A percentile compares a stretch with the other conserved stretches of the same genome.
Evolutionary conservation across 140 eudicot species (phyloP).

Genomic region (Oenanthe javanica): DNA sequence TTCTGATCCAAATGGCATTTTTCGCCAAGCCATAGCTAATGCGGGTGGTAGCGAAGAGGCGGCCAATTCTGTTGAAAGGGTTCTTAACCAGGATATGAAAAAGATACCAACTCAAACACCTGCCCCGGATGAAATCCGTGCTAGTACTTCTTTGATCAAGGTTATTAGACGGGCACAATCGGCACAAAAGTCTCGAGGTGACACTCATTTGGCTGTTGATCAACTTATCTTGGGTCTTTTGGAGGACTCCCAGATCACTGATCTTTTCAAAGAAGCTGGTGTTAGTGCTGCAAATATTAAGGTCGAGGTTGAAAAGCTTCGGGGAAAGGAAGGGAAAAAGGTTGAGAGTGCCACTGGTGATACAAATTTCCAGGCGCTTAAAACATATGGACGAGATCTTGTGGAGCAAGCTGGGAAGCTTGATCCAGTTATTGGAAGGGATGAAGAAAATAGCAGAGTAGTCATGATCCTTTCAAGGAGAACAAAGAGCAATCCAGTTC

Average conservation of each 20-base stretch:
- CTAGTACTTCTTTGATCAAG: constrained; percentile 57
- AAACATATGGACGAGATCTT: constrained; percentile 86
- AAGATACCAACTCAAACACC: constrained; percentile 87
- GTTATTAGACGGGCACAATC: constrained; percentile 74
- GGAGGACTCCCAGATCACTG: constrained; percentile 74
- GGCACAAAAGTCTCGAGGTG: constrained; percentile 60
- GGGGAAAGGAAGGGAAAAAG: constrained; percentile 82
- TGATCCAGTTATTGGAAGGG: constrained; percentile 94
- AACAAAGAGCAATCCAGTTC: constrained; percentile 84
- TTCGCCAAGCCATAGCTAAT: constrained; percentile 64
- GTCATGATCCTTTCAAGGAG: constrained; percentile 68
- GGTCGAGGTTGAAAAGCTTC: constrained; percentile 65
- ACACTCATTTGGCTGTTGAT: constrained; percentile 83
- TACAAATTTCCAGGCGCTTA: constrained; percentile 72
- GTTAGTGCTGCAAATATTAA: constrained; percentile 54
- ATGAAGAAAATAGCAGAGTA: constrained; percentile 85
- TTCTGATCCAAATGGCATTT: constrained; percentile 56
- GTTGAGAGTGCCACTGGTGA: constrained; percentile 94
- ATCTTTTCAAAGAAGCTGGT: constrained; percentile 74
- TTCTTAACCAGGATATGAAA: constrained; percentile 56
- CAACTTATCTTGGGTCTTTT: constrained; percentile 71
- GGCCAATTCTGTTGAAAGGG: constrained; percentile 61
- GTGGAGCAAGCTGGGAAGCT: constrained; percentile 92
- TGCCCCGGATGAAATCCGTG: constrained; percentile 79
- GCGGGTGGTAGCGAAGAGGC: constrained; percentile 76